phyloP scores from a whole-genome alignment of 352 stramenopile genomes.

The Elongisporangium prolatum region DNA sequence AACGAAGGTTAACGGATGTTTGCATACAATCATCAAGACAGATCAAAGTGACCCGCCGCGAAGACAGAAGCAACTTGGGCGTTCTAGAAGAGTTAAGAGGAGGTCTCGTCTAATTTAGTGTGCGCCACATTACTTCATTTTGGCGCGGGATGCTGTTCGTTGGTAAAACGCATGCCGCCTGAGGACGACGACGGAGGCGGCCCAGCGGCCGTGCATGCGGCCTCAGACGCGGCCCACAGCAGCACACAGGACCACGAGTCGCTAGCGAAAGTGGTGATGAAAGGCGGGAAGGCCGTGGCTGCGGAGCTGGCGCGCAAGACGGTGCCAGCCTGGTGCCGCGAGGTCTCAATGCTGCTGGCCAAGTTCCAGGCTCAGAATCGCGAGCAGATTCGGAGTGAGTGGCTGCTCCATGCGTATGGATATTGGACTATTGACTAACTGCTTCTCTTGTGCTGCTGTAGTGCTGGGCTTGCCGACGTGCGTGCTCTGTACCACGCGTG shows the following conservation, averaged over 20 bases:
- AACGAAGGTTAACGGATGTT: not conserved
- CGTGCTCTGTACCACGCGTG: constrained; percentile 2
- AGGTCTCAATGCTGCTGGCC: not conserved
- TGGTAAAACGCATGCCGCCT: not conserved
- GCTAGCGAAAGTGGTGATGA: not conserved
- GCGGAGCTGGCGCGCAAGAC: not conserved
- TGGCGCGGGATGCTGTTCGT: not conserved
- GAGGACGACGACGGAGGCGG: not conserved
- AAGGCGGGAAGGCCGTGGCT: not conserved
- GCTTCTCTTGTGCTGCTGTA: not conserved
- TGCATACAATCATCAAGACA: not conserved
- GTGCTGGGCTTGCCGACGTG: constrained; percentile 7
- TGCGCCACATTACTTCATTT: not conserved
- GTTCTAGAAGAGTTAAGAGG: not conserved
- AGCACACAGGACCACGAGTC: not conserved
- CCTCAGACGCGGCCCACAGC: not conserved
- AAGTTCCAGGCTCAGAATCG: not conserved
- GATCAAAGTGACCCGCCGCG: not conserved
- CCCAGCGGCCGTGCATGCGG: not conserved
- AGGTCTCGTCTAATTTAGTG: not conserved
- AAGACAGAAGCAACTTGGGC: not conserved
- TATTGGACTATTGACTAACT: not conserved
- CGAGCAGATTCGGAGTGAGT: not conserved
- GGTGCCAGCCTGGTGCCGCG: not conserved
- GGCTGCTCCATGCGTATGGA: not conserved